Base-by-base conservation (phyloP, 2,329 filamentous ascomycete species). In the Pleomassaria siparia region DNA sequence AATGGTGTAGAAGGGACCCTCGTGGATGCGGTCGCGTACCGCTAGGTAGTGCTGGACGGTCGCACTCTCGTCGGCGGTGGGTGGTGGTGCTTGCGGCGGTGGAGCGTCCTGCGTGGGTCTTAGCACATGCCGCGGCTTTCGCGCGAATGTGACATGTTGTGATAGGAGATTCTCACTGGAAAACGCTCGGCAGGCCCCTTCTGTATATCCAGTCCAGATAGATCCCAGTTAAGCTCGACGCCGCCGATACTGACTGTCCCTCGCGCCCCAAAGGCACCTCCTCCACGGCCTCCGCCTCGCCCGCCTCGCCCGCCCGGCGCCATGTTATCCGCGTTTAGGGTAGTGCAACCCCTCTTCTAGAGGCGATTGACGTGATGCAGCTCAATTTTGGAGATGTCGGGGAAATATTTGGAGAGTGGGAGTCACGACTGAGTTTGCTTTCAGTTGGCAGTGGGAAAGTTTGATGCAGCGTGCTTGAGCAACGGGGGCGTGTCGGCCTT, bases 1-100 rank as follows among this genome's bases (percentile, higher is more conserved):
- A 15, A 80, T 73, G 0, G 79, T 78, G 67, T 82, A 85, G 52
- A 82, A 78, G 0, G 82, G 80, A 0, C 82, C 82, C 39, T 83
- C 78, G 56, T 82, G 81, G 47, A 81, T 77, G 36, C 73, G 73
- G 39, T 79, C 77, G 53, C 80, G 80, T 4, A 84, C 67, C 1
- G 66, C 66, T 7, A 79, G 75, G 58, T 80, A 80, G 48, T 75
- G 64, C 43, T 77, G 71, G 41, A 83, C 72, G 50, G 76, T 72
- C 4, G 60, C 60, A 46, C 71, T 69, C 67, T 85, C 82, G 40
- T 59, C 52, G 9, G 57, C 55, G 30, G 67, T 70, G n/a, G 76
- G 64, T 12, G 75, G 65, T 13, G 67, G 57, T 8, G 74, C 67
- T 46, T 66, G 63, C 10, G 64, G 66, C 48, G 63, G 72, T 36